These are phyloP conservation scores for Dendrocalamus latiflorus DNA, from an alignment of 202 grass and related monocot species.

Conservation along the genomic window DNA sequence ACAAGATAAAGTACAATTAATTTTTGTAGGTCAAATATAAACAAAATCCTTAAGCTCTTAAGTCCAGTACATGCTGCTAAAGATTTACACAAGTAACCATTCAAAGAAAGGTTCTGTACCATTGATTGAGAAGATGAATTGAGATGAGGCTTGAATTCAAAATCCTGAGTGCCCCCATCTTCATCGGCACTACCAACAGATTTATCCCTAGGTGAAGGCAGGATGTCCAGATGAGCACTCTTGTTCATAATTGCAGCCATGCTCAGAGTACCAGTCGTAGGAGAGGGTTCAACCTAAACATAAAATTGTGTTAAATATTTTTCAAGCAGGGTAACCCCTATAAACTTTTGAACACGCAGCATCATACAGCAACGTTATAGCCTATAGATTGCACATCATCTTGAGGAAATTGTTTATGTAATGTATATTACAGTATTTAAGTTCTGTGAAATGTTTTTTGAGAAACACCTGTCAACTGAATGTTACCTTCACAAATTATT, in stretches of 20 bases:
- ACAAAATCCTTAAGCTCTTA: neutral
- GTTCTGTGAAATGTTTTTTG: too few species aligned
- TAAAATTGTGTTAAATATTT: slow-evolving; percentile 20
- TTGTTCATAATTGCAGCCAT: slow-evolving; percentile 60
- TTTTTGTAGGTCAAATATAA: neutral
- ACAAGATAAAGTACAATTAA: neutral
- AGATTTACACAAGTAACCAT: slow-evolving; percentile 9
- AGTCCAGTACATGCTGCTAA: neutral
- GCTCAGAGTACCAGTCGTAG: slow-evolving; percentile 82
- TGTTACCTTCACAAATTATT: neutral
- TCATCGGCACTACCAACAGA: slow-evolving; percentile 22
- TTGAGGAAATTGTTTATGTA: neutral
- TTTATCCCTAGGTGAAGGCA: slow-evolving; percentile 60
- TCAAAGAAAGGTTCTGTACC: slow-evolving; percentile 30
- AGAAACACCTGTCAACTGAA: neutral
- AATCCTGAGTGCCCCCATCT: slow-evolving; percentile 52
- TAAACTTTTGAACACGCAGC: neutral
- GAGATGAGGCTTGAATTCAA: slow-evolving; percentile 80
- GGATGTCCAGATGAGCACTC: slow-evolving; percentile 37
- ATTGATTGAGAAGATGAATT: slow-evolving; percentile 46
- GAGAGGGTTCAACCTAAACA: slow-evolving; percentile 87
- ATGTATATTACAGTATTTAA: neutral
- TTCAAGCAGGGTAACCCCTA: neutral
- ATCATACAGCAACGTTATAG: neutral
- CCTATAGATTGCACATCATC: neutral